Percentiles rank a stretch among this genome's conserved stretches.
Conservation (phyloP, 805 yeast species). For the Monosporozyma solicola region DNA sequence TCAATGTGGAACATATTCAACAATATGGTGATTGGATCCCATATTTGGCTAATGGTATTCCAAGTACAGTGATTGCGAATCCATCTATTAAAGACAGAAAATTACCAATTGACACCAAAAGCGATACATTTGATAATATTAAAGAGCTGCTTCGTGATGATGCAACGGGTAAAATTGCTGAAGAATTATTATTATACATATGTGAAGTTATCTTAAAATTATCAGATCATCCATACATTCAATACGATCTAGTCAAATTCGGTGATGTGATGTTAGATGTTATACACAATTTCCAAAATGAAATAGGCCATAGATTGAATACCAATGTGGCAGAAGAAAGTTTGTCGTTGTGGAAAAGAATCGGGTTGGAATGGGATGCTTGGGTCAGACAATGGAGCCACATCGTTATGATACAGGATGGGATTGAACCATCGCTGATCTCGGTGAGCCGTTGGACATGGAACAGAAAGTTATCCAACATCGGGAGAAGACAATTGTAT, state of each 20-base stretch:
- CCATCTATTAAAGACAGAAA: conserved; percentile 10
- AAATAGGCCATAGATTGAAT: conserved; percentile 19
- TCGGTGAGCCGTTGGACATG: conserved; percentile 70
- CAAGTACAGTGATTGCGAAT: conserved; percentile 23
- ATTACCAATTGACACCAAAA: conserved; percentile 59
- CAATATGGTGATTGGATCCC: conserved; percentile 58
- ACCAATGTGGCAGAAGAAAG: conserved; percentile 25
- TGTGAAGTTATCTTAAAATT: conserved; percentile 46
- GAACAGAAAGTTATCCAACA: conserved; percentile 55
- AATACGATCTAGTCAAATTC: conserved; percentile 47
- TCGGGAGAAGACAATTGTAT: conserved; percentile 46
- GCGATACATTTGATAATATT: conserved; percentile 55
- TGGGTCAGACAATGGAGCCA: conserved; percentile 62
- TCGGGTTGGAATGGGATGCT: conserved; percentile 41
- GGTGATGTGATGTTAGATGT: conserved; percentile 38
- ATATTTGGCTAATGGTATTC: conserved; percentile 52
- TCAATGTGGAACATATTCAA: conserved; percentile 14
- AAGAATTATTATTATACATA: conserved; percentile 46
- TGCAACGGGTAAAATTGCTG: conserved; percentile 47
- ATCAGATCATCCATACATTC: conserved; percentile 71
- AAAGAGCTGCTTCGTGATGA: conserved; percentile 30
- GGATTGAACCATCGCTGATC: conserved; percentile 63
- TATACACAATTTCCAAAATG: conserved; percentile 35
- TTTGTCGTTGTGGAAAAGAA: conserved; percentile 32
- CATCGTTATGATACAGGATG: conserved; percentile 39